Evolutionary conservation across 75 land plant genomes (phyloP).

Genomic region (Pinus albicaulis): DNA sequence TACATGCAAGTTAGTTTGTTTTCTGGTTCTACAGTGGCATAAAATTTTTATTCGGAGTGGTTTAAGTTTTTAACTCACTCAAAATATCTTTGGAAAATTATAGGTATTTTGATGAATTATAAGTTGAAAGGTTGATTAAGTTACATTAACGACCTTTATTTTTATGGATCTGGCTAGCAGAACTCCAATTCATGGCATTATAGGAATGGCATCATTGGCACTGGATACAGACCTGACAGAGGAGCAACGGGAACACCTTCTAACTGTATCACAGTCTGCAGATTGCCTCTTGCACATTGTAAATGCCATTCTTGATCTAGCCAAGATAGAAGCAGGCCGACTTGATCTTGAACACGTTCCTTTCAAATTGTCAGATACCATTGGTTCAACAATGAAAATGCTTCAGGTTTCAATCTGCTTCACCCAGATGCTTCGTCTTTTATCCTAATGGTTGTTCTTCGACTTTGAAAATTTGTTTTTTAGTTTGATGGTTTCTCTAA

Average conservation of each 20-base stretch:
- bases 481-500: not conserved
- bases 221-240: conserved; percentile 49
- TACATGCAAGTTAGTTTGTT: not conserved
- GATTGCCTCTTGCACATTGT: conserved; percentile 47
- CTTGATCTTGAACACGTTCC: conserved; percentile 38
- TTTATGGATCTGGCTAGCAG: conserved; percentile 17
- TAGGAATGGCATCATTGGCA: conserved; percentile 50
- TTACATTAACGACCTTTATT: not conserved
- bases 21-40: not conserved
- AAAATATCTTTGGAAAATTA: not conserved
- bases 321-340: conserved; percentile 52
- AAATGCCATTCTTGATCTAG: conserved; percentile 47
- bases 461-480: not conserved
- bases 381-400: conserved; percentile 48
- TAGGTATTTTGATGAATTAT: not conserved
- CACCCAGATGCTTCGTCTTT: not conserved
- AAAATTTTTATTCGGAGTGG: not conserved
- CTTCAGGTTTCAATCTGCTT: conserved; percentile 25
- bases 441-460: not conserved
- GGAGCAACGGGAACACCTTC: conserved; percentile 46
- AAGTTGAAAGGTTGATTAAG: conserved; percentile 1
- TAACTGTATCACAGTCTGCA: conserved; percentile 45
- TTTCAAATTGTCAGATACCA: conserved; percentile 31
- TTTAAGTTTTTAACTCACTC: not conserved
- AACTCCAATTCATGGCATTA: conserved; percentile 50